Evolutionary conservation across 2,329 filamentous ascomycete genomes (phyloP).

Genomic region (Neopestalotiopsis sp.): DNA sequence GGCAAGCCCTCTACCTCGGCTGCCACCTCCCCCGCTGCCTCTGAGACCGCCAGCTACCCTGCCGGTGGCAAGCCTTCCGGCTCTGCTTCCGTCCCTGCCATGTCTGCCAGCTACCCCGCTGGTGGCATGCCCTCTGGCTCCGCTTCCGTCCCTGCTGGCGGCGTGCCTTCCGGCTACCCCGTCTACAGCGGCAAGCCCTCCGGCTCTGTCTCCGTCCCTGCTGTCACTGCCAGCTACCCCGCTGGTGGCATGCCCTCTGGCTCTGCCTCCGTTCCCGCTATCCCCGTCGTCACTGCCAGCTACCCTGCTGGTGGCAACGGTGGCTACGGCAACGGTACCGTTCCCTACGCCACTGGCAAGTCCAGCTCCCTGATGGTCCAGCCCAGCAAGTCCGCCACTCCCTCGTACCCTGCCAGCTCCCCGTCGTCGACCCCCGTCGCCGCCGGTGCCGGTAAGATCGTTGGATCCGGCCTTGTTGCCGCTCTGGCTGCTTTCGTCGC

Average conservation of each 20-base stretch:
- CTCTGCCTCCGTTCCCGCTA: background rate
- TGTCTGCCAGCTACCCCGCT: constrained; percentile 8
- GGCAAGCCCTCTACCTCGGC: background rate
- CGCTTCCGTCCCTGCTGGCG: constrained; percentile 8
- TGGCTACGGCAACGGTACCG: constrained; percentile 10
- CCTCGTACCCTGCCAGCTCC: constrained; percentile 11
- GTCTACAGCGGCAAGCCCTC: background rate
- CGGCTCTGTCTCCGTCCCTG: background rate
- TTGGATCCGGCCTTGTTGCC: constrained; percentile 8
- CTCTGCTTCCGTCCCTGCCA: constrained; percentile 7
- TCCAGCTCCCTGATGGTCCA: background rate
- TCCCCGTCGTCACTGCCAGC: constrained; percentile 1
- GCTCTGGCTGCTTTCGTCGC: constrained; percentile 8
- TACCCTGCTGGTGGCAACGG: constrained; percentile 19
- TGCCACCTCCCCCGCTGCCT: constrained; percentile 3
- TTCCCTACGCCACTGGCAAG: background rate
- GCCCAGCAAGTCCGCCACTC: constrained; percentile 5
- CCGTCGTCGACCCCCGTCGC: constrained; percentile 6
- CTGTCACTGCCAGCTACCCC: constrained; percentile 5
- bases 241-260: background rate
- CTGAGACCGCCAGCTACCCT: background rate
- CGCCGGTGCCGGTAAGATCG: constrained; percentile 16
- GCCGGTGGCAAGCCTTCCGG: background rate
- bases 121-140: constrained; percentile 5
- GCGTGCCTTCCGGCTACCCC: constrained; percentile 6